phyloP scores from a whole-genome alignment of 257 asterid genomes.

The Hygrophila difformis region DNA sequence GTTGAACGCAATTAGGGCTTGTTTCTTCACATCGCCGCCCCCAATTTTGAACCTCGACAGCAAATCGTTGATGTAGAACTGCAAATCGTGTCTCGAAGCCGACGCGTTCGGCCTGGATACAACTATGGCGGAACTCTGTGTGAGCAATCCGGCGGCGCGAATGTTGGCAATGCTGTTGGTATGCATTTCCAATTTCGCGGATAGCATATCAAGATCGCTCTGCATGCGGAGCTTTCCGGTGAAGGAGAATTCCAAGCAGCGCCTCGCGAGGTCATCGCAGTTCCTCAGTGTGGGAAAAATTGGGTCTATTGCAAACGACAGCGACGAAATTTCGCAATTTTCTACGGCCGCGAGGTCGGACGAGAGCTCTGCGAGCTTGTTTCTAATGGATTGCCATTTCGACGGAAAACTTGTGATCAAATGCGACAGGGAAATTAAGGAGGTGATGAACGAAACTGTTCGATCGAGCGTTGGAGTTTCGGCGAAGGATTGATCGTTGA shows the following conservation, averaged over 20 bases:
- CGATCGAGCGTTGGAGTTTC: no score
- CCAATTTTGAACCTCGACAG: slow-evolving; percentile 69
- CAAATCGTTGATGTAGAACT: slow-evolving; percentile 58
- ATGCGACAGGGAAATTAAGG: slow-evolving; percentile 56
- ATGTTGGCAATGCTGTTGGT: slow-evolving; percentile 40
- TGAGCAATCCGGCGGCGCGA: slow-evolving; percentile 54
- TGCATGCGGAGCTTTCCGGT: slow-evolving; percentile 85
- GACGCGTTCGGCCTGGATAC: slow-evolving; percentile 59
- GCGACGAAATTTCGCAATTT: slow-evolving; percentile 44
- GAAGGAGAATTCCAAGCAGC: slow-evolving; percentile 49
- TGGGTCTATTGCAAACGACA: slow-evolving; percentile 39
- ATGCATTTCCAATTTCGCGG: slow-evolving; percentile 45
- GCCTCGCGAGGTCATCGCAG: slow-evolving; percentile 39
- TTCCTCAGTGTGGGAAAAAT: slow-evolving; percentile 33
- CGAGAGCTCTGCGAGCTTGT: slow-evolving; percentile 65
- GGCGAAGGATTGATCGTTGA: no score
- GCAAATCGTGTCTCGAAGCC: slow-evolving; percentile 65
- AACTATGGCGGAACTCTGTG: slow-evolving; percentile 58
- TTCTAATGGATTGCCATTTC: slow-evolving; percentile 57
- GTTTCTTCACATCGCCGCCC: slow-evolving; percentile 60
- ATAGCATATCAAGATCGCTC: slow-evolving; percentile 69
- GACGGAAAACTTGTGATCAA: slow-evolving; percentile 53
- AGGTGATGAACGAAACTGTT: slow-evolving; percentile 34
- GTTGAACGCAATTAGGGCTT: slow-evolving; percentile 53
- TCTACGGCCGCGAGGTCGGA: slow-evolving; percentile 56